Percentiles rank a stretch among this genome's conserved stretches.
Conservation (phyloP, 1,284 basidiomycete genomes). For the Malassezia obtusa region DNA sequence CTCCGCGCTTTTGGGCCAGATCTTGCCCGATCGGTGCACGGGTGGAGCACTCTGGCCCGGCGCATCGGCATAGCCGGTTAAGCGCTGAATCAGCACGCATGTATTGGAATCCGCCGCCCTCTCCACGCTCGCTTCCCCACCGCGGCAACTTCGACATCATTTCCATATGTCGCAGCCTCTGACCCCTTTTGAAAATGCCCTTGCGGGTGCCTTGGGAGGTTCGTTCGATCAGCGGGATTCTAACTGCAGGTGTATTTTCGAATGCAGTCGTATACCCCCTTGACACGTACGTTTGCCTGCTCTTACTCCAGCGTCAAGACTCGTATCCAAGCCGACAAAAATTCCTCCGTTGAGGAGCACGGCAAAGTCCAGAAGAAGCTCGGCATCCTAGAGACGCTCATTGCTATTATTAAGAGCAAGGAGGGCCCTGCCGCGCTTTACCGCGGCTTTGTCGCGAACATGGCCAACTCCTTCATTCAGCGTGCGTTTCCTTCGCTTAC, state of each 20-base stretch:
- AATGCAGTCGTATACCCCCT: constrained; percentile 74
- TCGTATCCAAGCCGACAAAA: constrained; percentile 62
- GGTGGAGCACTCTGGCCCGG: neutral
- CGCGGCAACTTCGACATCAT: too few species aligned
- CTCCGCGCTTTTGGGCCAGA: neutral
- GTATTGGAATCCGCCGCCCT: neutral
- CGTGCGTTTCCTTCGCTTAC: constrained; percentile 55
- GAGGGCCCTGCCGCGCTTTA: constrained; percentile 61
- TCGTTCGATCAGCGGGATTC: constrained; percentile 49
- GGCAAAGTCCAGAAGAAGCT: constrained; percentile 52
- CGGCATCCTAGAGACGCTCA: constrained; percentile 37
- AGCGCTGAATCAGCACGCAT: neutral
- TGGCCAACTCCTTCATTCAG: constrained; percentile 90
- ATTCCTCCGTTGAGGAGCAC: constrained; percentile 50
- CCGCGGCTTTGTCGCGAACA: constrained; percentile 88
- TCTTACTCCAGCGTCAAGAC: constrained; percentile 68
- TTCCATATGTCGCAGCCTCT: constrained; percentile 53
- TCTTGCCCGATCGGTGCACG: neutral
- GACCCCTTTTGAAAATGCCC: constrained; percentile 81
- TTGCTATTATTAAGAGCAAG: constrained; percentile 36
- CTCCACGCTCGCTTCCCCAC: neutral
- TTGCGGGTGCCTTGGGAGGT: constrained; percentile 87
- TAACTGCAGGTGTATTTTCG: constrained; percentile 35
- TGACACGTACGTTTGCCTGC: constrained; percentile 56
- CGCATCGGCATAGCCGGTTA: neutral